These are phyloP conservation scores for Backusella westeae DNA, from an alignment of 192 early-diverging fungal genomes.

Conservation along the genomic window DNA sequence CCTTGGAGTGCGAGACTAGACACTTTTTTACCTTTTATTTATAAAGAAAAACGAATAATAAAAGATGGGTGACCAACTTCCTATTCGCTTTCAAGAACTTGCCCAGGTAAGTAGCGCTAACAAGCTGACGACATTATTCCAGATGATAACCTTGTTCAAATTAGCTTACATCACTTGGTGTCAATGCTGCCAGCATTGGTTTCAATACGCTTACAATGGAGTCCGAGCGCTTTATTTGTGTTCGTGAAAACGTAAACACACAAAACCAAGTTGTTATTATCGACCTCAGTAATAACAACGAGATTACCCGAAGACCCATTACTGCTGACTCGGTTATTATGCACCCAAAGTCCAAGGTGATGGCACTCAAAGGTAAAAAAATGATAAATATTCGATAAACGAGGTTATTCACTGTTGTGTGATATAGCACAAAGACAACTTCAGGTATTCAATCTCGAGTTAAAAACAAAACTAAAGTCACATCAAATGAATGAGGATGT, in stretches of 20 bases:
- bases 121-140: neutral
- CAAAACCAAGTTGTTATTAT: constrained; percentile 93
- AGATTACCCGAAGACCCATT: constrained; percentile 87
- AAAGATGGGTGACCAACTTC: constrained; percentile 75
- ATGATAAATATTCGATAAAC: neutral
- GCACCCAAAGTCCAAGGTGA: constrained; percentile 91
- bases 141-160: neutral
- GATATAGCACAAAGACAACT: constrained; percentile 77
- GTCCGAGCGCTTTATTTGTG: constrained; percentile 97
- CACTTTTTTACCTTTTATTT: neutral
- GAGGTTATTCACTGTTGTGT: neutral
- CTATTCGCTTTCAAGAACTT: constrained; percentile 96
- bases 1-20: neutral
- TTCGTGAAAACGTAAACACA: constrained; percentile 86
- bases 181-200: constrained; percentile 90
- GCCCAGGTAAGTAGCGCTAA: constrained; percentile 70
- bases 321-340: constrained; percentile 98
- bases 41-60: neutral
- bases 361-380: constrained; percentile 89
- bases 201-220: constrained; percentile 98
- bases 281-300: constrained; percentile 83
- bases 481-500: constrained; percentile 90
- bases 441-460: constrained; percentile 97
- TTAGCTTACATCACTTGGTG: constrained; percentile 87
- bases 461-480: constrained; percentile 95